Base-by-base conservation (phyloP, 441 rosid genomes). In the Pelargonium citronellum region DNA sequence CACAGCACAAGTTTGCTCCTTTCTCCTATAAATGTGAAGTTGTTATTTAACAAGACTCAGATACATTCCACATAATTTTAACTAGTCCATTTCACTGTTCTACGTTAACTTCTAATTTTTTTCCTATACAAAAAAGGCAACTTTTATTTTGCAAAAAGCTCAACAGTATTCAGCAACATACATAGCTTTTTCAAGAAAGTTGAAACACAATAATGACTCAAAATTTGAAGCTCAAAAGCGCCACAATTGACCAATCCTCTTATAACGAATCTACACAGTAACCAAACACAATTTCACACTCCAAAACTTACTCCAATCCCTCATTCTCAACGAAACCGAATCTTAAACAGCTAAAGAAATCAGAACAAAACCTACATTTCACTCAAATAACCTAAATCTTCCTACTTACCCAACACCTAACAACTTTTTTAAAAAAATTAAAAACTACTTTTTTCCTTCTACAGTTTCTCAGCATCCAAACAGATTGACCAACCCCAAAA, bases 341-440 rank as follows among this genome's bases (percentile, higher is more conserved):
- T n/a, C 2, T 17, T 1, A 19, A 19, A 19, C 60, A 53, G 20
- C 20, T 34, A 53, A 7, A 53, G 5, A 53, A 53, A 53, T 53
- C 60, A 53, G 9, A 19, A 15, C 20, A 19, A 53, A 53, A 53
- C 60, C 43, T 39, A 64, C 68, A 66, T 66, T 16, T 15, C 49
- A 10, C 47, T 30, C 6, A 11, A 20, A 7, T 5, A 34, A 5
- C 39, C 39, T 34, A 34, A 34, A 34, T 34, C 5, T 34, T 34
- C 39, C 39, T 34, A 34, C 39, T 34, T 34, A 34, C 17, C 60
- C 13, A 51, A 13, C 17, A 30, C 17, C 17, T 13, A 39, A 20
- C 11, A 49, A 67, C 24, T 22, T 22, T 22, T 66, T 34, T 8
- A 39, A 39, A 61, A 19, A 30, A 4, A n/a, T n/a, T n/a, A 2